These are phyloP conservation scores for Yamadazyma mexicana DNA, from an alignment of 1,139 yeast genomes.

Conservation along the genomic window DNA sequence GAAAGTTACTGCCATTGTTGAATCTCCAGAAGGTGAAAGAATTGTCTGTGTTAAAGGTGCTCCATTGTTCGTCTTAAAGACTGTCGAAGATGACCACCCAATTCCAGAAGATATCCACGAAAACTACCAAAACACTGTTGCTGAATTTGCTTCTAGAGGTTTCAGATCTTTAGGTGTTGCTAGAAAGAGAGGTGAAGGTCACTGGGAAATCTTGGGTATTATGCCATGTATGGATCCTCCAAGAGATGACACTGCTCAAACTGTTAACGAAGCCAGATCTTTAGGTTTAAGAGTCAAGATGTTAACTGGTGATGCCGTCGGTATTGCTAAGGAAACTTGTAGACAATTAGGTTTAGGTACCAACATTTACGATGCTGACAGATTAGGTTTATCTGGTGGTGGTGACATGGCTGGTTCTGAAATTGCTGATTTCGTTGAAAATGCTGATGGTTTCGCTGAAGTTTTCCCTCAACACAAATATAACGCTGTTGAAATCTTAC, in stretches of 20 bases:
- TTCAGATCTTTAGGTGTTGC: constrained; percentile 99
- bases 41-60: constrained; percentile 98
- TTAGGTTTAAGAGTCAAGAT: constrained; percentile 95
- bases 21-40: constrained; percentile 95
- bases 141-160: constrained; percentile 97
- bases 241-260: constrained; percentile 96
- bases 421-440: constrained; percentile 93
- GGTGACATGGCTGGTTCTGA: constrained; percentile 97
- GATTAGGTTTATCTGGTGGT: constrained; percentile 95
- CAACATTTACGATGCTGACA: constrained; percentile 95
- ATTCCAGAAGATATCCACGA: constrained; percentile 94
- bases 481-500: constrained; percentile 87
- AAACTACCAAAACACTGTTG: constrained; percentile 94
- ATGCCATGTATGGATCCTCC: constrained; percentile 99
- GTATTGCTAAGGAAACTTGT: constrained; percentile 98
- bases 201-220: constrained; percentile 97
- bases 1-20: constrained; percentile 93
- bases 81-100: constrained; percentile 96
- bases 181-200: constrained; percentile 98
- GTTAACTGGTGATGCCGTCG: constrained; percentile 99
- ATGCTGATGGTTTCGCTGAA: constrained; percentile 97
- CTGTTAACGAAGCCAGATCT: constrained; percentile 89
- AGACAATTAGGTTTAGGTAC: constrained; percentile 97
- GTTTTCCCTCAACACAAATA: constrained; percentile 97
- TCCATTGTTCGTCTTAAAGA: constrained; percentile 90